Base-by-base conservation (phyloP, 306 rosid genomes). In the Rosa multiflora region DNA sequence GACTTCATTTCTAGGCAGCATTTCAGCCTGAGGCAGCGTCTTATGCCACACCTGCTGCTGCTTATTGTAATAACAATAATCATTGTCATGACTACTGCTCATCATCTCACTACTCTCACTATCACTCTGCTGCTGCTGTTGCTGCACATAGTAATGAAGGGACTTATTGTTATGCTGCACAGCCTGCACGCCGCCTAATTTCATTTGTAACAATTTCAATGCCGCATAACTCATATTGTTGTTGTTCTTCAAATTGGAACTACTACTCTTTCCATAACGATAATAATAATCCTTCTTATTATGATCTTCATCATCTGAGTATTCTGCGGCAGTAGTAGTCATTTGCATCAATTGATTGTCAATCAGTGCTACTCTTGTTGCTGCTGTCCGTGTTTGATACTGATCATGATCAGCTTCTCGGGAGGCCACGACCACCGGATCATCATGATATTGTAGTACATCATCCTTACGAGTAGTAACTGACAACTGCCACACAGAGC, bases 1-100 rank as follows among this genome's bases (percentile, higher is more conserved):
- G 42, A 64, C 78, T 81, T 76, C 81, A 51, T 82, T 76, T 63
- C 81, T 62, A 6, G 81, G 85, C 78, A 82, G 67, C 81, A 71
- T 71, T 63, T 76, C 85, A 48, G 81, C 73, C 6, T 72, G 73
- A 35, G 85, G 85, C 74, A 82, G 74, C 5, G 67, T 59, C 23
- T 48, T 76, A 17, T 70, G 76, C 73, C 81, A 44, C 47, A 14
- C 20, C 55, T 51, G 55, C 55, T 47, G 51, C 51, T 51, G 55
- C 55, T 51, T 51, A 51, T 51, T 51, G 55, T 51, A 51, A 51
- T 51, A 51, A 51, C 20, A 51, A 4, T 51, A 51, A 51, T 13
- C 14, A 51, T 49, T 71, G 37, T 62, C 72, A 23, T 68, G 67
- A 40, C 49, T 40, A 69, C 9, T 4, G 40, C 10, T 64, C 13